Conservation (phyloP, 768 basidiomycete species). For the Rhodosporidiobolus sp. region DNA sequence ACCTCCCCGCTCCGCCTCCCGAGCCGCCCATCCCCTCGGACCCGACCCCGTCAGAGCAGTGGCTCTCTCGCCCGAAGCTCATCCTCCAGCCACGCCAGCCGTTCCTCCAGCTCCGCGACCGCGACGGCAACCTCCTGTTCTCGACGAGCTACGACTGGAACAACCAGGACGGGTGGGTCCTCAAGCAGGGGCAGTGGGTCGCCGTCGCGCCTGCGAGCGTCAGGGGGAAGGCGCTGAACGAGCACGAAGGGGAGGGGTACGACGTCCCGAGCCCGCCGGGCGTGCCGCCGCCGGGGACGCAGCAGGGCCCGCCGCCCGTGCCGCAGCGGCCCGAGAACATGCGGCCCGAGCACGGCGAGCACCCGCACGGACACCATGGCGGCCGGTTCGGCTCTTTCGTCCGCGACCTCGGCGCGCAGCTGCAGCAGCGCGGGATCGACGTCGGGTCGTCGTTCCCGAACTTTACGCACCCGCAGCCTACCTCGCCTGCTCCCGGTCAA, state of each 20-base stretch:
- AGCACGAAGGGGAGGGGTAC: background rate
- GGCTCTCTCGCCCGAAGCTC: conserved; percentile 23
- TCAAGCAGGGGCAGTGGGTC: conserved; percentile 33
- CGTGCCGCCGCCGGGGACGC: no score
- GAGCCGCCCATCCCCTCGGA: conserved; percentile 8
- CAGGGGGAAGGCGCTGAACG: conserved; percentile 2
- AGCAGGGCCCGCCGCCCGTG: background rate
- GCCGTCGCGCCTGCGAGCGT: conserved; percentile 26
- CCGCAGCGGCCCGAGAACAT: background rate
- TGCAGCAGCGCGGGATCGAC: conserved; percentile 25
- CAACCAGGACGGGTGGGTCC: conserved; percentile 10
- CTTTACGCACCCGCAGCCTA: background rate
- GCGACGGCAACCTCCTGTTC: conserved; percentile 20
- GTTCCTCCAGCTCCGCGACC: conserved; percentile 26
- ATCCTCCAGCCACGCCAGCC: conserved; percentile 29
- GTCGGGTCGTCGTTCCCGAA: conserved; percentile 16
- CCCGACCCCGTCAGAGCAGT: conserved; percentile 14
- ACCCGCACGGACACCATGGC: background rate
- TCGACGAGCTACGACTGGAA: conserved; percentile 29
- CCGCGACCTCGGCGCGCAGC: conserved; percentile 18
- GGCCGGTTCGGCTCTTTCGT: conserved; percentile 32
- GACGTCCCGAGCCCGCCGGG: background rate
- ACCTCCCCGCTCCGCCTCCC: background rate
- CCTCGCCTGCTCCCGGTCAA: background rate
- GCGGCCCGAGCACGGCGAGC: background rate